phyloP scores from a whole-genome alignment of 805 yeast species.

The Kuraishia floccosa region DNA sequence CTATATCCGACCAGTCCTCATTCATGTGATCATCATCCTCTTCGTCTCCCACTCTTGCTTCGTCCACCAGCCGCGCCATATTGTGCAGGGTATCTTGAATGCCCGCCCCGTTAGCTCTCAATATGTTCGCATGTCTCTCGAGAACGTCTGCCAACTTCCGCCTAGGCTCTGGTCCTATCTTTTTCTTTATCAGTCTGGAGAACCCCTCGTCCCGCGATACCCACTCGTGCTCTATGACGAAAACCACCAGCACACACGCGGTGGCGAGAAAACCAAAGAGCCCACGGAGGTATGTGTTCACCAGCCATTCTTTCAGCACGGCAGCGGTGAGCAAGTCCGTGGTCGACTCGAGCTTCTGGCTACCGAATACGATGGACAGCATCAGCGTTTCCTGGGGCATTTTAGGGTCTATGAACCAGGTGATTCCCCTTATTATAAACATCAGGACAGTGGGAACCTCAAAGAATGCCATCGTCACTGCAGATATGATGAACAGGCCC shows the following conservation, averaged over 20 bases:
- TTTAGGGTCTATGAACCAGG: conserved; percentile 44
- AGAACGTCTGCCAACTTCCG: conserved; percentile 1
- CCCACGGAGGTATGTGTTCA: conserved; percentile 3
- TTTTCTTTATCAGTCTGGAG: conserved; percentile 39
- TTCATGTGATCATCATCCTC: too few species aligned
- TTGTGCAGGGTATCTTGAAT: too few species aligned
- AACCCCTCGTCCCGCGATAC: conserved; percentile 64
- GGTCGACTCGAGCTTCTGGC: conserved; percentile 10
- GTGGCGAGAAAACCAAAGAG: conserved; percentile 26
- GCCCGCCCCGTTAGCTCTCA: neutral
- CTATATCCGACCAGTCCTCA: conserved; percentile 5
- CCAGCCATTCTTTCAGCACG: neutral
- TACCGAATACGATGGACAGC: conserved; percentile 28
- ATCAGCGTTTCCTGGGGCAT: conserved; percentile 26
- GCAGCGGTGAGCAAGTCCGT: neutral
- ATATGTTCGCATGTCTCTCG: neutral
- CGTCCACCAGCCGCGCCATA: conserved; percentile 5
- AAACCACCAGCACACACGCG: conserved; percentile 27
- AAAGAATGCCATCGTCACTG: conserved; percentile 28
- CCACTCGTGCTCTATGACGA: conserved; percentile 58
- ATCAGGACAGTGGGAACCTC: conserved; percentile 54
- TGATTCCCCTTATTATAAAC: conserved; percentile 37
- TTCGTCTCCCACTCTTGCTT: conserved; percentile 2
- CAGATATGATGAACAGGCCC: conserved; percentile 18
- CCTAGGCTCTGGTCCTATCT: conserved; percentile 41